Conservation (phyloP, 129 eudicot genomes). For the Helichrysum umbraculigerum region DNA sequence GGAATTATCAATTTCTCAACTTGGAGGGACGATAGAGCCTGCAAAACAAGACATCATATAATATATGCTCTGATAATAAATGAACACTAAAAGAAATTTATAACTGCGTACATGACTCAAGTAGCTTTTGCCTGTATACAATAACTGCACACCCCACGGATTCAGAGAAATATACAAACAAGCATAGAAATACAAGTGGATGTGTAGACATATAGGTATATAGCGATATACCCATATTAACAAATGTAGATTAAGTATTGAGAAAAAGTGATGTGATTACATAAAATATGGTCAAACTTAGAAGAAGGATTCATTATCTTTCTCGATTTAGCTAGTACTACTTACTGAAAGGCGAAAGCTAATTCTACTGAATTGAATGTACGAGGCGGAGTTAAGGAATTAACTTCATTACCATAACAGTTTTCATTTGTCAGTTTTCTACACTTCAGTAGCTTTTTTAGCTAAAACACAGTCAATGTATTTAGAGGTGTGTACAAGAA, state of each 20-base stretch:
- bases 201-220: background rate
- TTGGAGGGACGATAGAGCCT: slow-evolving; percentile 70
- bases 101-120: background rate
- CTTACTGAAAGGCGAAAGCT: background rate
- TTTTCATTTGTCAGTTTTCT: background rate
- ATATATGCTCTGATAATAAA: background rate
- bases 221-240: background rate
- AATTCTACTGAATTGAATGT: background rate
- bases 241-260: background rate
- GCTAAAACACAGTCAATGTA: background rate
- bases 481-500: background rate
- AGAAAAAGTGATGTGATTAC: no score
- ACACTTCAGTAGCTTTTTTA: background rate
- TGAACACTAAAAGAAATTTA: background rate
- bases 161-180: background rate
- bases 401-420: background rate
- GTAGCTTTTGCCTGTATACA: background rate
- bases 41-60: slow-evolving; percentile 15
- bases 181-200: background rate
- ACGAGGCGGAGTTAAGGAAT: background rate
- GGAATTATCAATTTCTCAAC: slow-evolving; percentile 80
- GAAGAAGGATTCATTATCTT: background rate
- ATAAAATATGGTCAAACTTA: no score
- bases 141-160: background rate
- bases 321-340: background rate